Base-by-base conservation (phyloP, 192 early-diverging fungal genomes). In the Linnemannia hyalina region DNA sequence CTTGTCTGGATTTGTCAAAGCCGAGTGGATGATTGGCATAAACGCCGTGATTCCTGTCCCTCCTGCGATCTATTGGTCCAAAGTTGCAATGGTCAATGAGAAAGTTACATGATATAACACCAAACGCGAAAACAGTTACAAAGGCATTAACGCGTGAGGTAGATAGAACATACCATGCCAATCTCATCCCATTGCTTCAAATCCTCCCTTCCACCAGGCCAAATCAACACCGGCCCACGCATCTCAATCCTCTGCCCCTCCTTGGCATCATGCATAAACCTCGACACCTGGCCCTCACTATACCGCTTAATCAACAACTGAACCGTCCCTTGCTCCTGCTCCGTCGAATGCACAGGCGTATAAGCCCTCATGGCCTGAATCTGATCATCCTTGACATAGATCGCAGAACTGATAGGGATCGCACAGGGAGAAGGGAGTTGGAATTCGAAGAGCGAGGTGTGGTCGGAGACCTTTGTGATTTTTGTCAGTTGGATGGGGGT, bases 31-130 rank as follows among this genome's bases (percentile, higher is more conserved):
- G 18, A 94, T 81, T 78, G 94, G 92, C 80, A 93, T 90, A 89
- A 96, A 91, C 46, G 94, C 94, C 6, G 95, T 92, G 29, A 95
- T 93, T n/a, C 95, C 95, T 3, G 95, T 95, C n/a, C 95, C 95
- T 82, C 95, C 95, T 57, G 94, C 94, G 74, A 96, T 90, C 91
- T 93, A 88, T 29, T 4, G 32, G 60, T 35, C 65, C 44, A 29
- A 55, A 71, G 3, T 16, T 6, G 16, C 20, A 6, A 52, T 20
- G 75, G 29, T 18, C 36, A 35, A 18, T 22, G 23, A 76, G 22
- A 29, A 71, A 38, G 41, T 42, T 74, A 63, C 23, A 38, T 22
- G 47, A 1, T 26, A 41, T 13, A 9, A 26, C 47, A 40, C 23
- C 38, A 77, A 41, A 44, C 54, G 22, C 15, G 73, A 76, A 49